phyloP scores from a whole-genome alignment of 768 basidiomycete species.

The Aureoboletus auriporus region DNA sequence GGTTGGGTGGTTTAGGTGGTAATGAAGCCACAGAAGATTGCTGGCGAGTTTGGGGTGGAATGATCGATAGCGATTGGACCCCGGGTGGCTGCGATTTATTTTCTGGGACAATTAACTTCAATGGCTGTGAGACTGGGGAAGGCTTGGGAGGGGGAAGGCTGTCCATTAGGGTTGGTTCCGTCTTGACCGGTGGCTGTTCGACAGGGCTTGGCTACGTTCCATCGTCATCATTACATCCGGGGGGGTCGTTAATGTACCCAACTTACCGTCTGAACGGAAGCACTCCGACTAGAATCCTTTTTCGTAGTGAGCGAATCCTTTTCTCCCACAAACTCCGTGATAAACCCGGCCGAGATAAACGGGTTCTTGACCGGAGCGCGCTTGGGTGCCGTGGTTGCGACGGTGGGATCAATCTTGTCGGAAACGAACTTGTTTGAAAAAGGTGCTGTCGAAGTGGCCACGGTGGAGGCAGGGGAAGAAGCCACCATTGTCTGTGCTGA shows the following conservation, averaged over 20 bases:
- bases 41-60: conserved; percentile 10
- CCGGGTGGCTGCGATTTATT: conserved; percentile 2
- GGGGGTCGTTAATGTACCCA: background rate
- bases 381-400: conserved; percentile 5
- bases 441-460: conserved; percentile 7
- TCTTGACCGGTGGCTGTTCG: conserved; percentile 17
- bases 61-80: conserved; percentile 8
- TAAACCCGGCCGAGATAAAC: conserved; percentile 50
- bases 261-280: conserved; percentile 16
- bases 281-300: conserved; percentile 15
- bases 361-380: conserved; percentile 33
- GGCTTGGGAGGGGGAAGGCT: conserved; percentile 10
- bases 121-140: conserved; percentile 8
- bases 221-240: background rate
- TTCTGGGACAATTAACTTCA: conserved; percentile 13
- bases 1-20: conserved; percentile 17
- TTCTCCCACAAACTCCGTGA: conserved; percentile 40
- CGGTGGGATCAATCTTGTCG: conserved; percentile 10
- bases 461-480: conserved; percentile 20
- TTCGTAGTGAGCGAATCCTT: conserved; percentile 18
- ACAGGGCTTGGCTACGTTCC: conserved; percentile 12
- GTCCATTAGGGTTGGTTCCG: conserved; percentile 13
- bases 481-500: conserved; percentile 14
- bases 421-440: conserved; percentile 2
- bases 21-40: conserved; percentile 10